Conservation (phyloP, 2,329 filamentous ascomycete species). For the Alternaria hordeiaustralica region DNA sequence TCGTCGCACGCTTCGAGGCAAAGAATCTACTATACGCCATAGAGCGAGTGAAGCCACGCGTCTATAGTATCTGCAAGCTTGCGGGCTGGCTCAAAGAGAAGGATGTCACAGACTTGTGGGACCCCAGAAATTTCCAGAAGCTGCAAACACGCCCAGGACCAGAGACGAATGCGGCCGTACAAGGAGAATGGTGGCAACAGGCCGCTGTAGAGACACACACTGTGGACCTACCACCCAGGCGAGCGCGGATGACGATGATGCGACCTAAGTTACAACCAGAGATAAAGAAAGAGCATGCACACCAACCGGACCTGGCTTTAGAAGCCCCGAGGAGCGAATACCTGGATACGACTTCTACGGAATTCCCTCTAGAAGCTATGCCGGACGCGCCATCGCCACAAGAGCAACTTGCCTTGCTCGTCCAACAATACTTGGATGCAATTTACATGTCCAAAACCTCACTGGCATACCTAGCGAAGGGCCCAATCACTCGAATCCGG, state of each 20-base stretch:
- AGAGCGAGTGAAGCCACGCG: slow-evolving; percentile 66
- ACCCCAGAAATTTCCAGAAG: slow-evolving; percentile 49
- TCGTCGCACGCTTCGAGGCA: slow-evolving; percentile 43
- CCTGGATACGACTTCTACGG: neutral
- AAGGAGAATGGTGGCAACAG: slow-evolving; percentile 42
- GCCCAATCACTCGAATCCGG: slow-evolving; percentile 75
- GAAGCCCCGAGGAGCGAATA: slow-evolving; percentile 2
- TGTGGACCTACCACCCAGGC: slow-evolving; percentile 25
- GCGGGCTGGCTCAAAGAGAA: slow-evolving; percentile 70
- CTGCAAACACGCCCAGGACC: slow-evolving; percentile 64
- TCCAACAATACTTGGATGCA: slow-evolving; percentile 51
- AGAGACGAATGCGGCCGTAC: neutral
- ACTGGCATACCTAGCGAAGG: slow-evolving; percentile 83
- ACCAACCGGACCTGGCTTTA: neutral
- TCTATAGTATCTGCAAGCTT: slow-evolving; percentile 73
- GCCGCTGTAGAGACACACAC: slow-evolving; percentile 29
- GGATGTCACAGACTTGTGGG: slow-evolving; percentile 52
- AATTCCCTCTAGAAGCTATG: slow-evolving; percentile 11
- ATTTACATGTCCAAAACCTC: slow-evolving; percentile 68
- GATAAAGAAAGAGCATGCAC: slow-evolving; percentile 5
- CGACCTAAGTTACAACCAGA: slow-evolving; percentile 21
- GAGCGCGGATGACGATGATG: slow-evolving; percentile 41
- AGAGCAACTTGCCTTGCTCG: slow-evolving; percentile 60
- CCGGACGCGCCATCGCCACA: slow-evolving; percentile 29
- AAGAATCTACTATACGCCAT: slow-evolving; percentile 82